Evolutionary conservation across 148 eudicot genomes (phyloP), one percentile per base, ranked within the genome.

Genomic region (Pharnaceum exiguum): DNA sequence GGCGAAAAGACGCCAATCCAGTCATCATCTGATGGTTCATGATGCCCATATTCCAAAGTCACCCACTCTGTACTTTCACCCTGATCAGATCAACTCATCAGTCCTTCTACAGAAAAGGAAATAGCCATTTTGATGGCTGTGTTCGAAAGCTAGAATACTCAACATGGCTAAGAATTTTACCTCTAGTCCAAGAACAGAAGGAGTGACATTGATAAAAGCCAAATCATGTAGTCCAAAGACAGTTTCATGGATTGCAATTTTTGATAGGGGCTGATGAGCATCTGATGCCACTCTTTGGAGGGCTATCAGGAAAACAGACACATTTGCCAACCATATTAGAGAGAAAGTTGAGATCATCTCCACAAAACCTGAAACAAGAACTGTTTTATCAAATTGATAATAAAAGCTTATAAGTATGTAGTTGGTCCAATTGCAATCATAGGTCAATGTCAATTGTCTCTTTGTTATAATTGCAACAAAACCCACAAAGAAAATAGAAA

Each of bases 1-100:
- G 97, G 97, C 24, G 97, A 87, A 72, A 91, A 91, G 30, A 91
- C 96, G 8, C 97, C 97, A 57, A 91, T 72, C 97, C 97, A 91
- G 55, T 91, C 97, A 70, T 72, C 75, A 56, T 7, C 24, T 10
- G 95, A 75, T 18, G 94, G 94, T n/a, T n/a, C n/a, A n/a, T n/a
- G n/a, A n/a, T n/a, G n/a, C n/a, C n/a, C n/a, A n/a, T n/a, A n/a
- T n/a, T n/a, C n/a, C n/a, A n/a, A n/a, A n/a, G n/a, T n/a, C n/a
- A n/a, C n/a, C n/a, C n/a, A n/a, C n/a, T n/a, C n/a, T n/a, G n/a
- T n/a, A n/a, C n/a, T n/a, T n/a, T n/a, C n/a, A n/a, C n/a, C n/a
- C n/a, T n/a, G n/a, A n/a, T n/a, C n/a, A n/a, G n/a, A n/a, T n/a
- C n/a, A n/a, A n/a, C n/a, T n/a, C n/a, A n/a, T n/a, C n/a, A n/a